Evolutionary conservation across 192 early-diverging fungal species (phyloP), one percentile per base, ranked within the genome.

Genomic region (Linnemannia schmuckeri): DNA sequence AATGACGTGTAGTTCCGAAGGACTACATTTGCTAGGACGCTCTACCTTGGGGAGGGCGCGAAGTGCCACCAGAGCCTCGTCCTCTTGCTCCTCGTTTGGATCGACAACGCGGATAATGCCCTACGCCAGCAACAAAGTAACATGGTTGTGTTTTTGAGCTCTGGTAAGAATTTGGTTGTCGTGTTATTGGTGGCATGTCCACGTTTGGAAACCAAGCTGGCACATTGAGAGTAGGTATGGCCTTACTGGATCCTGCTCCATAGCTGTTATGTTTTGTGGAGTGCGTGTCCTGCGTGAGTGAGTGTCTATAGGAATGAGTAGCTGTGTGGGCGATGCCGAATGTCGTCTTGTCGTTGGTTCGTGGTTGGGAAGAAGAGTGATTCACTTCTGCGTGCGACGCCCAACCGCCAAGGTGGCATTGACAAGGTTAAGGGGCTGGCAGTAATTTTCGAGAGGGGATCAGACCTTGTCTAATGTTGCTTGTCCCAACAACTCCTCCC

Each of bases 31-130:
- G 37, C 35, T 46, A 18, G 3, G 27, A 35, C 57, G 24, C 40
- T 10, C 15, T 86, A 86, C 84, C 79, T 72, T 86, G 15, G 84
- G 84, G 3, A 86, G 37, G 17, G 47, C 38, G 22, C 84, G 79
- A 22, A 86, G 63, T 18, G 84, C 74, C 4, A 73, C 38, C 17
- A 86, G 46, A 13, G 61, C 84, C 33, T 86, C 84, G 49, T 86
- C 84, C 40, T 86, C 84, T 35, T 76, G 69, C 30, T 86, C 78
- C 38, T 52, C 47, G 7, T 46, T 69, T 33, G 72, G 79, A 47
- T 72, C 79, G 2, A 76, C 74, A 33, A 86, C 84, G 1, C 79
- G 80, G 47, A 86, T 77, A 27, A 86, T 86, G 24, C 84, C 84
- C 84, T 86, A 22, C 4, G 33, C 2, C 27, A 22, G 15, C 46